Conservation (phyloP, 495 filamentous ascomycete genomes). For the Penicillium bialowiezense region DNA sequence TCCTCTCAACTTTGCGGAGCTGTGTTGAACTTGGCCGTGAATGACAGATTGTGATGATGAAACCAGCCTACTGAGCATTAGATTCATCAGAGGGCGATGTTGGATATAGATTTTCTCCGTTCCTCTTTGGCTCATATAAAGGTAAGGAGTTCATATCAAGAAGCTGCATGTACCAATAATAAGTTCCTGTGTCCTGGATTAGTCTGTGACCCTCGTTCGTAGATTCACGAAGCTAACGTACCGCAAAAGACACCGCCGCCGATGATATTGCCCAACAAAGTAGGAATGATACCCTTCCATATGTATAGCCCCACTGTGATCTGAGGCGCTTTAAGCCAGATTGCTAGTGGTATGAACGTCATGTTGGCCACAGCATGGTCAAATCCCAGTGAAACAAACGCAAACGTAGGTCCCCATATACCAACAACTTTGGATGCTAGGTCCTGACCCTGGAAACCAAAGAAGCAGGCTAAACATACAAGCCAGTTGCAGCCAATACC, state of each 20-base stretch:
- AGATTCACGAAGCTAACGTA: constrained; percentile 6
- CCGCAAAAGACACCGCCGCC: constrained; percentile 52
- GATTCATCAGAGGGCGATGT: neutral
- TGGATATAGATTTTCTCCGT: neutral
- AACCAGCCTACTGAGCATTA: no score
- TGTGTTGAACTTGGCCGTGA: no score
- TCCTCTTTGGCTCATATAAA: constrained; percentile 16
- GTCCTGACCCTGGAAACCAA: constrained; percentile 55
- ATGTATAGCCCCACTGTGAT: constrained; percentile 56
- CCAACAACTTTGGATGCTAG: constrained; percentile 54
- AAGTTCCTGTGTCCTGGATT: constrained; percentile 22
- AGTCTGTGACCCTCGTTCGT: neutral
- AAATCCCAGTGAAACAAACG: constrained; percentile 56
- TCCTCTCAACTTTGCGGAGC: no score
- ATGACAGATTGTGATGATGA: no score
- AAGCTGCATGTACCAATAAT: constrained; percentile 54
- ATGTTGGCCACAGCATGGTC: constrained; percentile 66
- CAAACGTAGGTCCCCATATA: constrained; percentile 65
- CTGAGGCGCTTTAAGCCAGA: constrained; percentile 49
- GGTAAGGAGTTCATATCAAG: constrained; percentile 22
- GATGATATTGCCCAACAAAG: constrained; percentile 56
- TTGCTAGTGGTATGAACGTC: constrained; percentile 59
- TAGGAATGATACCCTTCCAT: constrained; percentile 63
- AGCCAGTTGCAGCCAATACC: constrained; percentile 66
- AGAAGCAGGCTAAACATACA: constrained; percentile 57